Evolutionary conservation across 1,284 basidiomycete genomes (phyloP).

Genomic region (Veloporphyrellus conicus): DNA sequence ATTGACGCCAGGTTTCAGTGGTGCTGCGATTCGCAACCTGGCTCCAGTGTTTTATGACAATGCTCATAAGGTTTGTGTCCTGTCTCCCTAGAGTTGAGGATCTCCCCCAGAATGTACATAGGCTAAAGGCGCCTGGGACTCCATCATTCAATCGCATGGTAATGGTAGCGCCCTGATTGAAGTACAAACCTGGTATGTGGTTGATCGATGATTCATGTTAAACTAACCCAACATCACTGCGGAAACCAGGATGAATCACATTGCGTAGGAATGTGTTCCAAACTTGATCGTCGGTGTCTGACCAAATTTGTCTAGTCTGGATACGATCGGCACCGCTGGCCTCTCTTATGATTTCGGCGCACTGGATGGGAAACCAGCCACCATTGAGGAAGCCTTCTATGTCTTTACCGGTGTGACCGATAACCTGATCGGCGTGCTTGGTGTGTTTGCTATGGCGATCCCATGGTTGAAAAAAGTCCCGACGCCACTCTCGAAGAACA

Average conservation of each 20-base stretch:
- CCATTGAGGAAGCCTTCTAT: slow-evolving; percentile 47
- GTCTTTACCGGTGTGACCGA: slow-evolving; percentile 31
- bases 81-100: not conserved
- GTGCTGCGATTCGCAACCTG: slow-evolving; percentile 41
- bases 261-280: slow-evolving; percentile 37
- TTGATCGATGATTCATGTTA: too few species aligned
- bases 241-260: slow-evolving; percentile 46
- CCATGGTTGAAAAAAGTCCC: too few species aligned
- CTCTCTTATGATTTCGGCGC: slow-evolving; percentile 58
- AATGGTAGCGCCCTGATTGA: slow-evolving; percentile 40
- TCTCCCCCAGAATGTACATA: not conserved
- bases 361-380: slow-evolving; percentile 44
- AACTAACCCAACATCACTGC: too few species aligned
- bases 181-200: slow-evolving; percentile 39
- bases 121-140: slow-evolving; percentile 44
- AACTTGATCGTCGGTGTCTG: slow-evolving; percentile 8
- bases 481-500: too few species aligned
- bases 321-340: slow-evolving; percentile 57
- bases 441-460: slow-evolving; percentile 37
- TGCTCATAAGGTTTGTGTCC: not conserved
- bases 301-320: slow-evolving; percentile 42
- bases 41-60: slow-evolving; percentile 26
- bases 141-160: slow-evolving; percentile 37
- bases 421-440: slow-evolving; percentile 29
- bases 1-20: slow-evolving; percentile 47